Base-by-base conservation (phyloP, 2,329 filamentous ascomycete species). In the Sporothrix humicola region DNA sequence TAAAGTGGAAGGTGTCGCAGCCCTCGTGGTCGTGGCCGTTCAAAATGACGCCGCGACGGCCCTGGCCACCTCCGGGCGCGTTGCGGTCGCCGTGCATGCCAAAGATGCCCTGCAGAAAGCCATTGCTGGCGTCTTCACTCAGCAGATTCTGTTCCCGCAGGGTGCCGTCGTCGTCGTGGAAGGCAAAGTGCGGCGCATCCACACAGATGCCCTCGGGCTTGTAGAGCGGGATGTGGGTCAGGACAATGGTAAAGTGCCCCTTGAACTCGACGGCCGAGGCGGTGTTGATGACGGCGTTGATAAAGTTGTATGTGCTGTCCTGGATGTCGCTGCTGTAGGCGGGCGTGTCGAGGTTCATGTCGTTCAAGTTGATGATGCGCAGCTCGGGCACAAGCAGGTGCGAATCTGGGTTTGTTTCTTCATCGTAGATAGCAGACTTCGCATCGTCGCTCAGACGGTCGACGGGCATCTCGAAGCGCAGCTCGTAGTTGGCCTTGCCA, bases 1-100 rank as follows among this genome's bases (percentile, higher is more conserved):
- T 87, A 78, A 88, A 95, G 83, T 99, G 96, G 79, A 92, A 92
- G 8, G 91, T 92, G 81, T 98, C 94, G 80, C 96, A 99, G 7
- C 96, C 96, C 77, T 93, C 93, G 81, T 99, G 96, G 79, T 99
- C 96, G 80, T 99, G 96, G 0, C 96, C 96, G 68, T 95, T 98
- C 54, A 99, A 83, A 37, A 99, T 90, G 6, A 98, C 83, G 0
- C 95, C 95, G 9, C 85, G 87, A 17, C 93, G 86, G 1, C 94
- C 93, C 70, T 83, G 83, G 0, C 94, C 94, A 12, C 82, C 80
- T 0, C 85, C 89, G 0, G 89, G 84, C 0, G 88, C 91, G 44
- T 83, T 81, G 0, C 83, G 78, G 75, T 93, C 87, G 6, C 87
- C 89, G 78, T 85, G 93, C 82, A 96, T 89, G 12, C 94, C 94